Conservation (phyloP, 495 filamentous ascomycete species). For the Talaromyces ruber region DNA sequence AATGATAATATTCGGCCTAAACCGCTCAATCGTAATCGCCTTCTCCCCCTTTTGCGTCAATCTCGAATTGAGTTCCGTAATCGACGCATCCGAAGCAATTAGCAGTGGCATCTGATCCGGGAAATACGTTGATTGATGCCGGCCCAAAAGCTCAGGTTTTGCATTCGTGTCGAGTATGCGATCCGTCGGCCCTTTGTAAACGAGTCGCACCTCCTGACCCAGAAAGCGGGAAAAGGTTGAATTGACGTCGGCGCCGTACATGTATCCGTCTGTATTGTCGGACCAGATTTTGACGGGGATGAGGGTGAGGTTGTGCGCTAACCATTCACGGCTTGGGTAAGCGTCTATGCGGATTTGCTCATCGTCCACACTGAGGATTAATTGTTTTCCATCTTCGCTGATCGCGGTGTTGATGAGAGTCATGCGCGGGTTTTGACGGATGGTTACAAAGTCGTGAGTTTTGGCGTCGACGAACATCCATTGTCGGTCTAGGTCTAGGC, state of each 20-base stretch:
- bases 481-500: constrained; percentile 71
- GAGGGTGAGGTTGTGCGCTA: constrained; percentile 21
- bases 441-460: constrained; percentile 31
- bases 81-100: constrained; percentile 44
- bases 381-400: constrained; percentile 14
- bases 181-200: constrained; percentile 34
- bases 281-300: constrained; percentile 32
- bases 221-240: constrained; percentile 25
- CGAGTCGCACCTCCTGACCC: constrained; percentile 22
- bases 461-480: constrained; percentile 37
- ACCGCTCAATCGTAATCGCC: constrained; percentile 46
- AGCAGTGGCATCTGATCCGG: constrained; percentile 35
- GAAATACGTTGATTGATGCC: constrained; percentile 30
- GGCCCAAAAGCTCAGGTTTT: constrained; percentile 23
- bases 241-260: constrained; percentile 26
- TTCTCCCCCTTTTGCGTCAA: constrained; percentile 15
- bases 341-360: constrained; percentile 13
- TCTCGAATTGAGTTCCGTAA: constrained; percentile 30
- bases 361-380: constrained; percentile 19
- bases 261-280: constrained; percentile 29
- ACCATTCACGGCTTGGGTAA: constrained; percentile 22
- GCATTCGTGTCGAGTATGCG: constrained; percentile 34
- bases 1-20: constrained; percentile 79
- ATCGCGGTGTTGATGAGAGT: constrained; percentile 31
- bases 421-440: constrained; percentile 35